phyloP scores from a whole-genome alignment of 768 basidiomycete species.

The Hygrophorus russula region DNA sequence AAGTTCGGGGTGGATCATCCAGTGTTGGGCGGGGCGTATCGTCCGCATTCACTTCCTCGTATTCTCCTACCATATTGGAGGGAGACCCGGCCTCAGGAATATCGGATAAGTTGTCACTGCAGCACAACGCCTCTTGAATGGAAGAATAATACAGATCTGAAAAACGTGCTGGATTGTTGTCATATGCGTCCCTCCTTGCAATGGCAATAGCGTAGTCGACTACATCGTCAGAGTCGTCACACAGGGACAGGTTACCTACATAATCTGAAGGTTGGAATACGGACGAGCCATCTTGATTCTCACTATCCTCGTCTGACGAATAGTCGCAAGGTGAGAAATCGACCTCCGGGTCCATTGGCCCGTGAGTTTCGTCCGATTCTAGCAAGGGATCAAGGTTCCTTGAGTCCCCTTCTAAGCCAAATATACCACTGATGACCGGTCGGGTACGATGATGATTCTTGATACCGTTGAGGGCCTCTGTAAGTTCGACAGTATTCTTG shows the following conservation, averaged over 20 bases:
- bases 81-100: not conserved
- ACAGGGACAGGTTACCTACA: conserved; percentile 14
- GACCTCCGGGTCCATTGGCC: too few relatives aligned
- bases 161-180: conserved; percentile 20
- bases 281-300: not conserved
- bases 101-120: not conserved
- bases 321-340: too few relatives aligned
- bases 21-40: not conserved
- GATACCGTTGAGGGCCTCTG: not conserved
- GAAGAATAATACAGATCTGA: conserved; percentile 28
- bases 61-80: not conserved
- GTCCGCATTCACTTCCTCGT: too few relatives aligned
- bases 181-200: conserved; percentile 17
- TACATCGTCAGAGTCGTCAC: conserved; percentile 24
- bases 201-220: conserved; percentile 22
- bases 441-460: not conserved
- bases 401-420: not conserved
- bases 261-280: not conserved
- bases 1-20: not conserved
- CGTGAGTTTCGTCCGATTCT: too few relatives aligned
- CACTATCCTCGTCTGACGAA: not conserved
- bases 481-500: not conserved
- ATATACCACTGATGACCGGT: conserved; percentile 1
- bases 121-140: conserved; percentile 10
- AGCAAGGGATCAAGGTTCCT: too few relatives aligned